Evolutionary conservation across 108 stramenopile species (phyloP).

Genomic region (Licmophora abbreviata): DNA sequence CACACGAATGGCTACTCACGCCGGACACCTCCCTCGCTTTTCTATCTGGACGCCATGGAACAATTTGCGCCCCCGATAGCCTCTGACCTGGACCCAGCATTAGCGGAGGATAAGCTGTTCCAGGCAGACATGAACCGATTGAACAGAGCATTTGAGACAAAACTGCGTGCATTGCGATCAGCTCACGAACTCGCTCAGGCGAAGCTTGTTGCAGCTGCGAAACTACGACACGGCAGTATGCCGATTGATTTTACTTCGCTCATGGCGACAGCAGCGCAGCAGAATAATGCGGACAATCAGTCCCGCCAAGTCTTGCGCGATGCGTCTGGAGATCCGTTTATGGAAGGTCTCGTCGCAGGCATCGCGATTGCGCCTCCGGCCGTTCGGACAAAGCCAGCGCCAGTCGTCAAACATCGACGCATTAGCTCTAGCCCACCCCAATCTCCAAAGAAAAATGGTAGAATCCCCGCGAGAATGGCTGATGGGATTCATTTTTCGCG

Average conservation of each 20-base stretch:
- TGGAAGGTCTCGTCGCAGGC: conserved; percentile 5
- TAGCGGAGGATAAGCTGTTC: conserved; percentile 53
- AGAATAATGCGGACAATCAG: conserved; percentile 30
- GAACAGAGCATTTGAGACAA: conserved; percentile 58
- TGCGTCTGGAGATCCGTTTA: conserved; percentile 1
- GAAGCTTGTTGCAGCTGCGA: conserved; percentile 71
- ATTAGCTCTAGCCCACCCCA: conserved; percentile 3
- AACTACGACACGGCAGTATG: conserved; percentile 51
- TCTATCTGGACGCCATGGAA: conserved; percentile 18
- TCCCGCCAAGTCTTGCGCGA: not conserved
- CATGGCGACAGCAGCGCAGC: conserved; percentile 66
- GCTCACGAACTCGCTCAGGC: conserved; percentile 78
- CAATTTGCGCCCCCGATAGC: conserved; percentile 18
- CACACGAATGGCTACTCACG: conserved; percentile 3
- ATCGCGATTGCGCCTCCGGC: not conserved
- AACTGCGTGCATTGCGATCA: conserved; percentile 47
- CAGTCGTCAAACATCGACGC: not conserved
- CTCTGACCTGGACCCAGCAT: conserved; percentile 49
- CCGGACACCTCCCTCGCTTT: not conserved
- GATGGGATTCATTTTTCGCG: too few species aligned
- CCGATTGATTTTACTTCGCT: conserved; percentile 65
- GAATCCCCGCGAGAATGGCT: too few species aligned
- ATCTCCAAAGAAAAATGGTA: too few species aligned
- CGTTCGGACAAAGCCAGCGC: not conserved
- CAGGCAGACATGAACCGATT: conserved; percentile 59